Base-by-base conservation (phyloP, 2,329 filamentous ascomycete species). In the Pseudogymnoascus sp. region DNA sequence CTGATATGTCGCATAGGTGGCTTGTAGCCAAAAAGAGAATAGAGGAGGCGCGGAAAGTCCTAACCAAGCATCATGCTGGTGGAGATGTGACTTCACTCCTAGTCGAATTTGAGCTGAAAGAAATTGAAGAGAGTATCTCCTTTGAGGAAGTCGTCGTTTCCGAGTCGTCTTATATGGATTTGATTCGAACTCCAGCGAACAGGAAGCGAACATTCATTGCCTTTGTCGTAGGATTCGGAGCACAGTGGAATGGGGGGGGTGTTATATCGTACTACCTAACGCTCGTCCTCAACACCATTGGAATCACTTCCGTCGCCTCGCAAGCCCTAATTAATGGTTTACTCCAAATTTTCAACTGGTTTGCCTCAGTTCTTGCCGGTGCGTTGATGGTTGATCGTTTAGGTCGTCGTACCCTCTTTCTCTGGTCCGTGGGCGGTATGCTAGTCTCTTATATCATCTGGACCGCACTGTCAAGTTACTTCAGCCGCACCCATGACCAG, bases 1-100 rank as follows among this genome's bases (percentile, higher is more conserved):
- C 83, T 83, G 2, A 84, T 85, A 70, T 82, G 78, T 1, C 83
- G 82, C 0, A 77, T 37, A 37, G 82, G 60, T 86, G 66, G 79
- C 80, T 72, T 63, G 76, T 79, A 14, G 72, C 74, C 5, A 79
- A 79, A 56, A 82, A 80, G 49, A 75, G 79, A 21, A 76, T 79
- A 61, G 77, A 83, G 1, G 83, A 83, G 1, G 83, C 83, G 3
- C 74, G 79, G 0, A 71, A 72, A 1, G 75, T 84, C 1, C 78
- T 86, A 2, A 76, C 77, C n/a, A 78, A 83, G 25, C 80, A 81
- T 62, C 81, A 84, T 65, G 80, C 78, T 43, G 77, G 78, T 34
- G 80, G 80, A 18, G 76, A 82, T 63, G 66, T 70, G 42, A 69
- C 76, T 23, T 74, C 77, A 59, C 70, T 77, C 7, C 73, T 77